A percentile compares a stretch with the other conserved stretches of the same genome.
These are phyloP conservation scores for Vicia sativa DNA, from an alignment of 306 rosid genomes.

Conservation along the genomic window DNA sequence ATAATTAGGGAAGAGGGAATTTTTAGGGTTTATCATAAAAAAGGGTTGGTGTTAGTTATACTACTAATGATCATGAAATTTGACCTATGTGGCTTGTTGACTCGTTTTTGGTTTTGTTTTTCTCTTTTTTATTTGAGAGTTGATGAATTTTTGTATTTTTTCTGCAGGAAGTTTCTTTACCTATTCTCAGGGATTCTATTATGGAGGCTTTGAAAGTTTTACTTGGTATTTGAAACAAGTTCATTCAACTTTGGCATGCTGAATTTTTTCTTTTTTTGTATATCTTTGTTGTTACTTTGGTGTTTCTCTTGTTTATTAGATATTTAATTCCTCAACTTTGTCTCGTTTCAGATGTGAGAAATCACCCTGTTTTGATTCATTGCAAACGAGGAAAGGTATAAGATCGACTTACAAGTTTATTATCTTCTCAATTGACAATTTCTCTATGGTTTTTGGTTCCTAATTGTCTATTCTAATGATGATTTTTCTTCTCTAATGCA, in stretches of 20 bases:
- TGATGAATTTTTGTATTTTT: constrained; percentile 8
- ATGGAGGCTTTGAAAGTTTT: constrained; percentile 77
- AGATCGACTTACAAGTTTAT: constrained; percentile 6
- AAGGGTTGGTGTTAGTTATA: background rate
- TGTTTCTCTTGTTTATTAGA: constrained; percentile 14
- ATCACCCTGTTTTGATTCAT: constrained; percentile 54
- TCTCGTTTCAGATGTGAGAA: constrained; percentile 51
- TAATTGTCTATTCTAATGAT: background rate
- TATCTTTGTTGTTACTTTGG: background rate
- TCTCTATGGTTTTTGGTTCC: background rate
- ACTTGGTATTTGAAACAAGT: constrained; percentile 50
- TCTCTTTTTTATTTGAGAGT: constrained; percentile 1
- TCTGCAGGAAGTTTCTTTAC: constrained; percentile 65
- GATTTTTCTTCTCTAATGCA: constrained; percentile 38
- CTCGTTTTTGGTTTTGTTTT: constrained; percentile 2
- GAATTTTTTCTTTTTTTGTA: background rate
- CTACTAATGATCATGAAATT: constrained; percentile 1
- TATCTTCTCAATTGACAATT: background rate
- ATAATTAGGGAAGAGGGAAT: background rate
- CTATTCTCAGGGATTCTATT: constrained; percentile 59
- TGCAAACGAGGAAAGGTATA: constrained; percentile 57
- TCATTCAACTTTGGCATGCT: background rate
- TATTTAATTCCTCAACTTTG: constrained; percentile 12
- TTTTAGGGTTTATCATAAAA: constrained; percentile 6
- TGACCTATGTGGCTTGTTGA: constrained; percentile 28